These are phyloP conservation scores for Trypanosoma scelopori DNA, from an alignment of 208 protist species.

Conservation along the genomic window DNA sequence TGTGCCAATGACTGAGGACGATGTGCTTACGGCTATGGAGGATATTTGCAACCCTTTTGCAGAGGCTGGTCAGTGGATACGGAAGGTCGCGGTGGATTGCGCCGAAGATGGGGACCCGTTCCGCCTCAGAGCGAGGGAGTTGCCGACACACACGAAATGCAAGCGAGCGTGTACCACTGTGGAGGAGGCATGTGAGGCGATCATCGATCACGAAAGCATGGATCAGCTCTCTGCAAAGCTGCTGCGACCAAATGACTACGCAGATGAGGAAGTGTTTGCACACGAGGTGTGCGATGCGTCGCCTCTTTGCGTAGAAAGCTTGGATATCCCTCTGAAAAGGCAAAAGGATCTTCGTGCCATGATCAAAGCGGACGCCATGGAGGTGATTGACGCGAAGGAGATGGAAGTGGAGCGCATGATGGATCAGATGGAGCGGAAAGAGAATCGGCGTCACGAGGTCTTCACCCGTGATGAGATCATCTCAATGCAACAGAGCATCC, in stretches of 20 bases:
- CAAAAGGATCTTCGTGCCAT: constrained; percentile 11
- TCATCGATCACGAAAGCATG: constrained; percentile 44
- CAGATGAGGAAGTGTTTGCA: constrained; percentile 15
- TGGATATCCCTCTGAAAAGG: constrained; percentile 4
- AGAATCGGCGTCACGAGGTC: constrained; percentile 47
- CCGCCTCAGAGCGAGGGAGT: constrained; percentile 10
- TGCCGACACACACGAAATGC: constrained; percentile 48
- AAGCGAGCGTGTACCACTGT: constrained; percentile 69
- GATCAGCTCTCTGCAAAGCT: constrained; percentile 23
- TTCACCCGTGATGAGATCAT: constrained; percentile 68
- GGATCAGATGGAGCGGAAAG: constrained; percentile 49
- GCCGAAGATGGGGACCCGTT: not conserved
- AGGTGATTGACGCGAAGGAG: constrained; percentile 49
- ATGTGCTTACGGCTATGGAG: constrained; percentile 62
- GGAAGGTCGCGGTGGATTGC: constrained; percentile 14
- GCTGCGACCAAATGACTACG: constrained; percentile 4
- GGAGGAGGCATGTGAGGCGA: constrained; percentile 43
- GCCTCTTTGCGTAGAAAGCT: constrained; percentile 16
- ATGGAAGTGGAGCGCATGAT: constrained; percentile 77
- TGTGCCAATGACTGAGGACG: constrained; percentile 64
- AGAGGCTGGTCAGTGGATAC: constrained; percentile 72
- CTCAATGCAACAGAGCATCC: constrained; percentile 49
- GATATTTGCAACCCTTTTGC: constrained; percentile 69
- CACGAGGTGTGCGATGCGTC: constrained; percentile 9
- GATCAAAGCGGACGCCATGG: constrained; percentile 34